phyloP scores from a whole-genome alignment of 225 moss, liverwort and hornwort species.

The Lunularia cruciata region DNA sequence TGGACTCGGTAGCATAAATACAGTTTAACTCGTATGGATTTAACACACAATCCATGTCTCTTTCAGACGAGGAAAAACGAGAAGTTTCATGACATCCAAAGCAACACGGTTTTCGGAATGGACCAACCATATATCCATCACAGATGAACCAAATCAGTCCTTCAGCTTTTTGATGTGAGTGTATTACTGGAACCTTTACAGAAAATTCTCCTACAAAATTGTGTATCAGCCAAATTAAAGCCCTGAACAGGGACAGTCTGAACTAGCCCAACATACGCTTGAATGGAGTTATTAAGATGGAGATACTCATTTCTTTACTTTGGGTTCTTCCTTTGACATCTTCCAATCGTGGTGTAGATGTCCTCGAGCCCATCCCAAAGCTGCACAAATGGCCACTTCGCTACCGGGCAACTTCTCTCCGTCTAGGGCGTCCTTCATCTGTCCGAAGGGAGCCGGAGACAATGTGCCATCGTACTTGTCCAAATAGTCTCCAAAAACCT shows the following conservation, averaged over 20 bases:
- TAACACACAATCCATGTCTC: too few species aligned
- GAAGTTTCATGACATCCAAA: too few species aligned
- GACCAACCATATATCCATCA: too few species aligned
- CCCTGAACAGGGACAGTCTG: background rate
- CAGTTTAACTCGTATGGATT: too few species aligned
- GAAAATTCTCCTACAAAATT: conserved; percentile 10
- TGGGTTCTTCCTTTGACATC: conserved; percentile 7
- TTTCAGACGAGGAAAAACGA: too few species aligned
- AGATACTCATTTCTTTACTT: conserved; percentile 12
- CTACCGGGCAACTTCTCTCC: conserved; percentile 7
- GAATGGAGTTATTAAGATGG: background rate
- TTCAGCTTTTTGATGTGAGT: too few species aligned
- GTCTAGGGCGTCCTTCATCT: conserved; percentile 25
- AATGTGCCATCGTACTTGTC: conserved; percentile 21
- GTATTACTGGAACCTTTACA: background rate
- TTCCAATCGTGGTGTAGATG: conserved; percentile 30
- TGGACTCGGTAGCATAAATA: too few species aligned
- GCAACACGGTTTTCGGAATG: too few species aligned
- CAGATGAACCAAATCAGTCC: too few species aligned
- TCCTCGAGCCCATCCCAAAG: conserved; percentile 24
- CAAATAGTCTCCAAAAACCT: conserved; percentile 23
- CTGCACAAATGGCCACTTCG: conserved; percentile 18
- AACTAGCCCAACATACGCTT: background rate
- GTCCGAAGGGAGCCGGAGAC: conserved; percentile 21
- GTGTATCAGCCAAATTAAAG: background rate